A percentile compares a stretch with the other conserved stretches of the same genome.
Conservation (phyloP, 73 alveolate species). For the Blepharisma stoltei region DNA sequence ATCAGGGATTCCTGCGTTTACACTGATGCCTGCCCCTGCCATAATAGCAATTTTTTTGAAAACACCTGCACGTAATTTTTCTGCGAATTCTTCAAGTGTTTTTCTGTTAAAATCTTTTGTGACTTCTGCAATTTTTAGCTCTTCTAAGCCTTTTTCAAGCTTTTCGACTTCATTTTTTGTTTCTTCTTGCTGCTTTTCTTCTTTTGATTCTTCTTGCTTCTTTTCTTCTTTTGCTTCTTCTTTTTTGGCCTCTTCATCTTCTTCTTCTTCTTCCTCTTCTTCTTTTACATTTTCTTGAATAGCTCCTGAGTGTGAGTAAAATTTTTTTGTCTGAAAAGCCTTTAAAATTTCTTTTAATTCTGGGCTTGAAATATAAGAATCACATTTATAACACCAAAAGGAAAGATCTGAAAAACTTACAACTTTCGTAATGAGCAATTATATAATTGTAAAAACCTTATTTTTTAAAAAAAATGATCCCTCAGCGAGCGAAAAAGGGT, state of each 20-base stretch:
- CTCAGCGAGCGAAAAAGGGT: too few species aligned
- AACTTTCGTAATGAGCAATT: too few species aligned
- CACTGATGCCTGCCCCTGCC: constrained; percentile 95
- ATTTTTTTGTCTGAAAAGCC: neutral
- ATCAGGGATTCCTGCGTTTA: constrained; percentile 94
- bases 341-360: neutral
- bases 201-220: too few species aligned
- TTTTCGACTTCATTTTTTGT: constrained; percentile 22
- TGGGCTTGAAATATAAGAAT: constrained; percentile 30
- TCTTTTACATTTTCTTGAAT: neutral
- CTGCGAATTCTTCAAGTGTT: constrained; percentile 25
- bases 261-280: neutral
- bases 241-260: neutral
- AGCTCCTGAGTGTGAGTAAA: neutral
- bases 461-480: too few species aligned
- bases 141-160: constrained; percentile 35
- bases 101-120: neutral
- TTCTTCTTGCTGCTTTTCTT: too few species aligned
- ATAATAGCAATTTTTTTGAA: constrained; percentile 65
- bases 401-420: constrained; percentile 74
- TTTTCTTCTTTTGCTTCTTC: too few species aligned
- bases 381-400: constrained; percentile 73
- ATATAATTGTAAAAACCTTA: too few species aligned
- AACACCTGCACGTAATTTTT: neutral
- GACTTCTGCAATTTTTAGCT: constrained; percentile 31